Conservation (phyloP, 2,329 filamentous ascomycete genomes). For the Magnaporthiopsis incrustans region DNA sequence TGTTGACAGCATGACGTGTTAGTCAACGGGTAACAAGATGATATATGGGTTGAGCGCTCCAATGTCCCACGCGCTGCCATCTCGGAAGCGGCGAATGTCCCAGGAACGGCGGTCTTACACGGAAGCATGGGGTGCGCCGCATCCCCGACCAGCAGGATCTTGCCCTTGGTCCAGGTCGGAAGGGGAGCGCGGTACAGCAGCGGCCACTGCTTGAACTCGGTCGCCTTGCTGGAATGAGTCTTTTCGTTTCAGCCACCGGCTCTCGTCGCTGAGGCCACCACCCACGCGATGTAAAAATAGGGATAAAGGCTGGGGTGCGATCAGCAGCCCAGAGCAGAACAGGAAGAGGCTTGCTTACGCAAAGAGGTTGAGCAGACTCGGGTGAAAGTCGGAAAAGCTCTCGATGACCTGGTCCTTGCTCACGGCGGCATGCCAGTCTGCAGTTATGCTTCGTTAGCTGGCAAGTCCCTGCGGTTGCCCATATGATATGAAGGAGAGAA, state of each 20-base stretch:
- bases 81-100: too few relatives aligned
- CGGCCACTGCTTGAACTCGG: constrained; percentile 26
- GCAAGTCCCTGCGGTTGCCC: too few relatives aligned
- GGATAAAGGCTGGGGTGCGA: too few relatives aligned
- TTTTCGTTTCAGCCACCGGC: neutral
- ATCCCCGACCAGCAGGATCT: constrained; percentile 26
- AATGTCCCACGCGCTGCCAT: too few relatives aligned
- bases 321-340: neutral
- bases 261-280: neutral
- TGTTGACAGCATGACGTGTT: neutral
- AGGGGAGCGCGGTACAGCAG: constrained; percentile 26
- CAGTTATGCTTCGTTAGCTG: neutral
- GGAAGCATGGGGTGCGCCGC: constrained; percentile 31
- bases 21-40: neutral
- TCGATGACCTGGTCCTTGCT: constrained; percentile 20
- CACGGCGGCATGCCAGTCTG: constrained; percentile 24
- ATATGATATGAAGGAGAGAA: neutral
- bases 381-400: constrained; percentile 21
- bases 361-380: constrained; percentile 18
- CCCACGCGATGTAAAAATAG: too few relatives aligned
- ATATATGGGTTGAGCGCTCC: too few relatives aligned
- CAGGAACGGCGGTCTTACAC: constrained; percentile 20
- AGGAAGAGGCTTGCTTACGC: constrained; percentile 15
- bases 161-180: constrained; percentile 23
- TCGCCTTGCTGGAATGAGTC: constrained; percentile 21